Percentiles rank a stretch among this genome's conserved stretches.
Evolutionary conservation across 805 yeast species (phyloP).

Genomic region (Metschnikowia koreensis): DNA sequence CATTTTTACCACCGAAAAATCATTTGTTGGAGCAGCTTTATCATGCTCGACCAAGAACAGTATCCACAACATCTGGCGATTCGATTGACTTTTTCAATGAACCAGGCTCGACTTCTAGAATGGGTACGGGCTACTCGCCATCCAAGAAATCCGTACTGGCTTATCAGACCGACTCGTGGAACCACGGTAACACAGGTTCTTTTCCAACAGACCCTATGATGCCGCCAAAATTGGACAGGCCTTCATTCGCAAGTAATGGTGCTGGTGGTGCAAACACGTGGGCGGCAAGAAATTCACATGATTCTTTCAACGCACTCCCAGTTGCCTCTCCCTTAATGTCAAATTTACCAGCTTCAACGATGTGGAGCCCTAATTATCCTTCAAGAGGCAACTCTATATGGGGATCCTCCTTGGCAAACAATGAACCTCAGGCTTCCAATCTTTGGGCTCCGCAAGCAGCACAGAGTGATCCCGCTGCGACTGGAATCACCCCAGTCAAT

Average conservation of each 20-base stretch:
- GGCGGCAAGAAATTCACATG: conserved; percentile 5
- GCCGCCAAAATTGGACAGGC: conserved; percentile 3
- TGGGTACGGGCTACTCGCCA: conserved; percentile 12
- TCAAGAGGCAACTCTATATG: conserved; percentile 9
- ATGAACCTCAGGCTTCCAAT: not conserved
- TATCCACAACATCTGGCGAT: conserved; percentile 12
- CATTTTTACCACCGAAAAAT: conserved; percentile 15
- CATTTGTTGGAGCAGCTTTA: conserved; percentile 35
- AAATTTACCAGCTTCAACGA: conserved; percentile 6
- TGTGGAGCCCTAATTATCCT: conserved; percentile 6
- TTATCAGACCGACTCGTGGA: conserved; percentile 7
- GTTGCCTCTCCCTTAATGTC: conserved; percentile 4
- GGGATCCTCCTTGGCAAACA: conserved; percentile 1
- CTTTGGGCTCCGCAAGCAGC: conserved; percentile 6
- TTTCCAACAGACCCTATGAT: not conserved
- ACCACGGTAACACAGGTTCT: not conserved
- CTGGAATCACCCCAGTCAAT: not conserved
- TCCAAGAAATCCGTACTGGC: conserved; percentile 8
- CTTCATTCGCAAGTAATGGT: conserved; percentile 1
- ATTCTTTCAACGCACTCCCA: conserved; percentile 1
- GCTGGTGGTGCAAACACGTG: conserved; percentile 7
- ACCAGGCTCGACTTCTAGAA: conserved; percentile 2
- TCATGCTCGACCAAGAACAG: conserved; percentile 30
- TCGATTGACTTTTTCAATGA: conserved; percentile 6
- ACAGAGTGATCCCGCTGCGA: not conserved